A percentile compares a stretch with the other conserved stretches of the same genome.
These are phyloP conservation scores for Chlamydomonas asymmetrica DNA, from an alignment of 139 green algal species.

Conservation along the genomic window DNA sequence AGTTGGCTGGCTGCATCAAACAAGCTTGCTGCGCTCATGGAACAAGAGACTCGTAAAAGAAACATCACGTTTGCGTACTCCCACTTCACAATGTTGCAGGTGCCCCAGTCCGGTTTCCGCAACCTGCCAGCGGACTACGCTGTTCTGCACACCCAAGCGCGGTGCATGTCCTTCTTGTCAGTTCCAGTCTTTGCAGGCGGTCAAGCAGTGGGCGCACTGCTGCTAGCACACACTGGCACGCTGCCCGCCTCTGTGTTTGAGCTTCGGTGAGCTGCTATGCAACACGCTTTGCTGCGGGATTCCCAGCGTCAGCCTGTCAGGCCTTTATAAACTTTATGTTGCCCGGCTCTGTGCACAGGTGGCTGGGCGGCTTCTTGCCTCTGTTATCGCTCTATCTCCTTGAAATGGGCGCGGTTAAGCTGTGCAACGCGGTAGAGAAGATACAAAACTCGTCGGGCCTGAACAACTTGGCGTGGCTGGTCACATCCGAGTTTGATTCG, in stretches of 20 bases:
- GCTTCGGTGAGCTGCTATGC: too few species aligned
- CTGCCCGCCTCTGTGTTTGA: too few species aligned
- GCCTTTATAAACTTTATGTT: too few species aligned
- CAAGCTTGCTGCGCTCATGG: too few species aligned
- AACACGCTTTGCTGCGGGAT: too few species aligned
- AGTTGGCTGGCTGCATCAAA: background rate
- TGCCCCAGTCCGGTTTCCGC: background rate
- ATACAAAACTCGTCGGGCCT: conserved; percentile 29
- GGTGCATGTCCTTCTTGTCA: conserved; percentile 15
- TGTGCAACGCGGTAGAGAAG: conserved; percentile 29
- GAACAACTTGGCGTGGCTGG: conserved; percentile 25
- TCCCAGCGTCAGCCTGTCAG: too few species aligned
- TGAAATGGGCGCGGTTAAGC: conserved; percentile 16
- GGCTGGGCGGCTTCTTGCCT: conserved; percentile 20
- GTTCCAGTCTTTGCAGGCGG: background rate
- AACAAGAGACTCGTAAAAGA: too few species aligned
- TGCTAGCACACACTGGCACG: conserved; percentile 27
- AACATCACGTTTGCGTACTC: background rate
- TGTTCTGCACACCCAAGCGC: conserved; percentile 12
- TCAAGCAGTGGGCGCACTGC: conserved; percentile 17
- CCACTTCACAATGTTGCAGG: background rate
- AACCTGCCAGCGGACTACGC: conserved; percentile 17
- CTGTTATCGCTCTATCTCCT: conserved; percentile 23
- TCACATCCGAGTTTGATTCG: conserved; percentile 16
- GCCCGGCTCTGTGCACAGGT: too few species aligned